A percentile compares a stretch with the other conserved stretches of the same genome.
Evolutionary conservation across 495 filamentous ascomycete genomes (phyloP).

Genomic region (Neurospora hispaniola): DNA sequence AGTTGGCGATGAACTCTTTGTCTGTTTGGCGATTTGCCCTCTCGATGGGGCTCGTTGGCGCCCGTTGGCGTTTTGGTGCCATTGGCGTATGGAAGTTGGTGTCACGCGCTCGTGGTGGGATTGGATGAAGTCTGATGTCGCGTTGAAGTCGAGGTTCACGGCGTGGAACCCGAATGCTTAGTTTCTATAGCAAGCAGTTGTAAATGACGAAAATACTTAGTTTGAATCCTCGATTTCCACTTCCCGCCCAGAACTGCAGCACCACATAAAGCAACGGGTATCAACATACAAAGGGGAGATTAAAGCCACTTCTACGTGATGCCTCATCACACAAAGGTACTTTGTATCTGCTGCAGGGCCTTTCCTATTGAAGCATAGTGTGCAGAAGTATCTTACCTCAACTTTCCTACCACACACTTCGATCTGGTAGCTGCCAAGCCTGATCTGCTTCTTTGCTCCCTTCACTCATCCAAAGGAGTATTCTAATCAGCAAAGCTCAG

Average conservation of each 20-base stretch:
- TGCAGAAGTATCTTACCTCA: neutral
- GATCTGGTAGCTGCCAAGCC: neutral
- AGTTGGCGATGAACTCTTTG: conserved; percentile 32
- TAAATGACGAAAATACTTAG: neutral
- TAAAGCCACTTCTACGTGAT: neutral
- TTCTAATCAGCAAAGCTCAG: too few relatives aligned
- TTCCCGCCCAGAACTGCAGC: neutral
- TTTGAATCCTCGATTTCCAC: neutral
- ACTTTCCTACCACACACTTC: neutral
- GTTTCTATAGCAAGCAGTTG: neutral
- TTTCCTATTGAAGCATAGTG: neutral
- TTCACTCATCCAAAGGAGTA: neutral
- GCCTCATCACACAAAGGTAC: neutral
- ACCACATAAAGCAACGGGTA: neutral
- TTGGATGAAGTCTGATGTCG: neutral
- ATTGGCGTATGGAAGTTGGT: conserved; percentile 3
- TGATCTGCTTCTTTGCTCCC: neutral
- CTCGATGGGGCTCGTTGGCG: conserved; percentile 30
- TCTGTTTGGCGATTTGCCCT: conserved; percentile 34
- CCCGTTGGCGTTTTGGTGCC: conserved; percentile 22
- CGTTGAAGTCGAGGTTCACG: neutral
- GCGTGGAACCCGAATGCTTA: neutral
- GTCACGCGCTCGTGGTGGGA: neutral
- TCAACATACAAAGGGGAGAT: neutral
- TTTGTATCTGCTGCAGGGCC: neutral